Evolutionary conservation across 345 rosid genomes (phyloP).

Genomic region (Acer saccharum): DNA sequence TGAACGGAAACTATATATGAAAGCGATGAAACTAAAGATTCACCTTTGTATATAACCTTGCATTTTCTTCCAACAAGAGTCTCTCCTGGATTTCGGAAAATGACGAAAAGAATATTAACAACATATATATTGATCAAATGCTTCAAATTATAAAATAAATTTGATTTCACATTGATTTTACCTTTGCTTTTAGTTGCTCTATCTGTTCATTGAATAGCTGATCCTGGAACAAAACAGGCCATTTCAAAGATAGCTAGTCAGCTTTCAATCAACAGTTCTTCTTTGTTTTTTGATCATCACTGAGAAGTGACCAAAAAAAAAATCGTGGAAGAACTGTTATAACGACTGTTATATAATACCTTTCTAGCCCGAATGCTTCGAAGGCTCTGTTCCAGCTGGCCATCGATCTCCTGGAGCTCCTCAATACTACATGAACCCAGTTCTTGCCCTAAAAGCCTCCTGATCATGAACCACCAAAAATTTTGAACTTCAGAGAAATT

Average conservation of each 20-base stretch:
- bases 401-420: conserved; percentile 45
- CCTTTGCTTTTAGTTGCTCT: conserved; percentile 51
- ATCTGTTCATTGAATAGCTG: conserved; percentile 45
- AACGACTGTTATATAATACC: conserved; percentile 32
- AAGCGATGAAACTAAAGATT: background rate
- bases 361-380: conserved; percentile 54
- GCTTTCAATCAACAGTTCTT: conserved; percentile 2
- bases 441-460: conserved; percentile 59
- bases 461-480: conserved; percentile 41
- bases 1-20: background rate
- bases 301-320: background rate
- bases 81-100: conserved; percentile 45
- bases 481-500: background rate
- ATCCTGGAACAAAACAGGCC: conserved; percentile 32
- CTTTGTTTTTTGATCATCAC: background rate
- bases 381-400: conserved; percentile 54
- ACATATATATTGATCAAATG: background rate
- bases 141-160: background rate
- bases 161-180: conserved; percentile 4
- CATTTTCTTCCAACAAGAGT: conserved; percentile 47
- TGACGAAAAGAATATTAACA: background rate
- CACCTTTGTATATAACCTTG: conserved; percentile 46
- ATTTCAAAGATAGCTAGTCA: background rate
- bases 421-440: conserved; percentile 43
- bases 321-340: background rate